Evolutionary conservation across 371 early-diverging fungal genomes (phyloP), one percentile per base, ranked within the genome.

Genomic region (Syncephalastrum monosporum): DNA sequence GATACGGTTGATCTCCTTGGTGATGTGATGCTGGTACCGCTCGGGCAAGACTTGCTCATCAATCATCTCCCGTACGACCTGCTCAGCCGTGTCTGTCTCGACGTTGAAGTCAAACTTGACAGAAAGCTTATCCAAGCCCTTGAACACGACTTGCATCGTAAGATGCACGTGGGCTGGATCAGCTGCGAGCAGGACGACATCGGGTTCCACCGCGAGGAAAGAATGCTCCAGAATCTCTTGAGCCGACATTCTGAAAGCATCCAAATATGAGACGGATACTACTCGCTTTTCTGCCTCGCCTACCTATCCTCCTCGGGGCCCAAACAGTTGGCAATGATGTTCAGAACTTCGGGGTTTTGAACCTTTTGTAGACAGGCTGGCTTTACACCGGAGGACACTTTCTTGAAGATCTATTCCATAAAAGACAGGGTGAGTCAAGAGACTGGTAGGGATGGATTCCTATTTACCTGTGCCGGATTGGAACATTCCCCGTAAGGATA

Each of bases 31-130:
- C 48, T 90, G 89, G 57, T 89, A 93, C 62, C 75, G 68, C 50
- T 88, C 82, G 25, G 86, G 89, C 17, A 93, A 76, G 10, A 93
- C 91, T 45, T 89, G 75, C 57, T 93, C 93, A 47, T 87, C 90
- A 63, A 93, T 91, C 94, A 97, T 95, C 65, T 97, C 97, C 16
- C 84, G 85, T 1, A 93, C 92, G 33, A 97, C 94, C 57, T 90
- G 89, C 57, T 94, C 95, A 1, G 95, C 92, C 3, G 96, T 95
- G 58, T 97, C 97, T 1, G 84, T 87, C 47, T 92, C 87, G 4
- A 84, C 83, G 68, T 95, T 90, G 69, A 92, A 95, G 57, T 90
- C 90, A 74, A 97, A 97, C 68, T 92, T 93, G 43, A 95, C 91
- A 7, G 93, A 90, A 2, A 88, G 71, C 54, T 83, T 84, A 65